Evolutionary conservation across 2,329 filamentous ascomycete genomes (phyloP).

Genomic region (Paecilomyces niveus): DNA sequence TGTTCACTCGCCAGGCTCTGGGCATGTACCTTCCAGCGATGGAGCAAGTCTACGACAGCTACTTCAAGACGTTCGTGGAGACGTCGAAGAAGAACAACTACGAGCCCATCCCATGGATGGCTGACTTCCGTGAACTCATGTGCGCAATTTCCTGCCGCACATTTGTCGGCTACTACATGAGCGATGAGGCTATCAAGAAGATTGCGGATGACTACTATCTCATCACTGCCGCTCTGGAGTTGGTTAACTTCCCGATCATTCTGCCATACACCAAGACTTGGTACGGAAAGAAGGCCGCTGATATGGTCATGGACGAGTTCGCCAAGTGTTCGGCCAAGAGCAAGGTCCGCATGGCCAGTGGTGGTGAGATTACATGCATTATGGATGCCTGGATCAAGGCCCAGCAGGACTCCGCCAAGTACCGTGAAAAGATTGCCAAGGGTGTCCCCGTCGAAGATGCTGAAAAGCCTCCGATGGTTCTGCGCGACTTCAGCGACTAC

Average conservation of each 20-base stretch:
- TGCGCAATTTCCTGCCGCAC: constrained; percentile 91
- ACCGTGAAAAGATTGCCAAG: constrained; percentile 69
- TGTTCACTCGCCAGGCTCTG: constrained; percentile 88
- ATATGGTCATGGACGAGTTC: constrained; percentile 87
- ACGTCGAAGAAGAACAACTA: constrained; percentile 65
- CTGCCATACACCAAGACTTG: constrained; percentile 91
- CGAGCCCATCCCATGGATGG: constrained; percentile 81
- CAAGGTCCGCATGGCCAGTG: constrained; percentile 84
- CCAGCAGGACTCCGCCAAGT: constrained; percentile 78
- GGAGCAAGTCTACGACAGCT: constrained; percentile 82
- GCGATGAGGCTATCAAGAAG: constrained; percentile 82
- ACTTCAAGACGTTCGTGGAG: constrained; percentile 72
- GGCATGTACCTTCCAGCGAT: constrained; percentile 84
- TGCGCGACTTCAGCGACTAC: constrained; percentile 81
- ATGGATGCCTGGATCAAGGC: constrained; percentile 90
- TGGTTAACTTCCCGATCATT: constrained; percentile 98
- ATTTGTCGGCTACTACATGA: constrained; percentile 95
- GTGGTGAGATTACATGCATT: constrained; percentile 81
- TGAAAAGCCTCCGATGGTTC: constrained; percentile 73
- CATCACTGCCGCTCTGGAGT: constrained; percentile 88
- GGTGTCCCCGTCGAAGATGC: constrained; percentile 61
- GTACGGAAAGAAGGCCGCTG: constrained; percentile 93
- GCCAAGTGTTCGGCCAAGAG: constrained; percentile 86
- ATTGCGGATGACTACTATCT: constrained; percentile 96
- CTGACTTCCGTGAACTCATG: constrained; percentile 87